Percentiles rank a stretch among this genome's conserved stretches.
Evolutionary conservation across 2,329 filamentous ascomycete species (phyloP).

Genomic region (Pestalotiopsis sp.): DNA sequence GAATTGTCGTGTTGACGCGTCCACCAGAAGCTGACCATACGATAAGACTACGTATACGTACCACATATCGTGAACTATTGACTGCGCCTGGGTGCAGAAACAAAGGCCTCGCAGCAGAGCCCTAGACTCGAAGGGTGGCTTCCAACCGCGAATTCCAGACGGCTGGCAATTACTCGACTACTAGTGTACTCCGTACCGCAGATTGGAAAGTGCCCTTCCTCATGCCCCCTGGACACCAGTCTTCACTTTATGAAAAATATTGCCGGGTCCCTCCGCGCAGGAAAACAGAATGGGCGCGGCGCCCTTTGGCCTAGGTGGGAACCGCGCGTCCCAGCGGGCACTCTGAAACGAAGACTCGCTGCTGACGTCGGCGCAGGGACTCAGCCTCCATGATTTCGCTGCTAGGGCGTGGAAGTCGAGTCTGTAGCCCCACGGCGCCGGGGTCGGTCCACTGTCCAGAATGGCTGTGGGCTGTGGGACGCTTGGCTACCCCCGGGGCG

Average conservation of each 20-base stretch:
- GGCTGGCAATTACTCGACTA: no score
- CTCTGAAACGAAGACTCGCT: conserved; percentile 4
- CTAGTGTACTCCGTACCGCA: neutral
- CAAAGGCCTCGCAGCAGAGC: neutral
- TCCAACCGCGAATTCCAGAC: no score
- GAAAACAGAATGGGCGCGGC: no score
- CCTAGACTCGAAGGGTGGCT: neutral
- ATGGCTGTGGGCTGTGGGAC: neutral
- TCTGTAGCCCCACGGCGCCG: neutral
- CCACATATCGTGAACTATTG: neutral
- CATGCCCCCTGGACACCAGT: neutral
- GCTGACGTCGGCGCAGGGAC: conserved; percentile 6
- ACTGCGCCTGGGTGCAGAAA: neutral
- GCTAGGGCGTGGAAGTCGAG: neutral
- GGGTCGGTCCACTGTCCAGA: neutral
- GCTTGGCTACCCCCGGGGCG: neutral
- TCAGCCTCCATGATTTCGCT: conserved; percentile 5
- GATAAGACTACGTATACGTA: neutral
- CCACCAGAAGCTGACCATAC: neutral
- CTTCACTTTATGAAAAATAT: neutral
- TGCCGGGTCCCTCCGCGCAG: neutral
- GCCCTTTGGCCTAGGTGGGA: neutral
- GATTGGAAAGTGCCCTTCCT: neutral
- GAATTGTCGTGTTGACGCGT: neutral
- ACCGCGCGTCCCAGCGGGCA: conserved; percentile 1